Conservation (phyloP, 2,329 filamentous ascomycete genomes). For the Orbilia blumenaviensis region DNA sequence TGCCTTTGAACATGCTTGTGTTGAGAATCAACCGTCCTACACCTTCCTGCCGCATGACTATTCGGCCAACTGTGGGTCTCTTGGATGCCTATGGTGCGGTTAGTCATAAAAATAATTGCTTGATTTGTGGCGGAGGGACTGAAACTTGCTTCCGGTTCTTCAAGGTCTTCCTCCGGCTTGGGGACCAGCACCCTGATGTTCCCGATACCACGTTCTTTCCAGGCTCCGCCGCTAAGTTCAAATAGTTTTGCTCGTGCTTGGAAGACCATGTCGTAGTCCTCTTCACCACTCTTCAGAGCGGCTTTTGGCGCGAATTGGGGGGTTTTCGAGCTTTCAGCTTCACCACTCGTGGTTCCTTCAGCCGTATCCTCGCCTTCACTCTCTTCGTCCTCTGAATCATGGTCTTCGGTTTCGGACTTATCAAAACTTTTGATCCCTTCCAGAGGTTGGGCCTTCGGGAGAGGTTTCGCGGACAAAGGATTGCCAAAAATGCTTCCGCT, state of each 20-base stretch:
- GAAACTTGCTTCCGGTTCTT: constrained; percentile 13
- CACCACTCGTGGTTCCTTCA: background rate
- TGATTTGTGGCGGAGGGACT: background rate
- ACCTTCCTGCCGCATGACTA: constrained; percentile 53
- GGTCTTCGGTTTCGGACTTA: constrained; percentile 15
- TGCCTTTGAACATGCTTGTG: constrained; percentile 34
- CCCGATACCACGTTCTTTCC: constrained; percentile 49
- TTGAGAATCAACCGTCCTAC: constrained; percentile 46
- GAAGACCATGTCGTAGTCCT: constrained; percentile 40
- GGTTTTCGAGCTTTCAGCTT: constrained; percentile 9
- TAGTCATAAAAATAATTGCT: background rate
- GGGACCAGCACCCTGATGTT: constrained; percentile 37
- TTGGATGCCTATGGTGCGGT: constrained; percentile 7
- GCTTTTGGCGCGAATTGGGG: background rate
- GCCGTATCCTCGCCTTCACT: constrained; percentile 9
- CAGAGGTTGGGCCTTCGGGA: constrained; percentile 43
- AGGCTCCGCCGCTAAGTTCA: constrained; percentile 29
- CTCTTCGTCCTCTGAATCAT: constrained; percentile 26
- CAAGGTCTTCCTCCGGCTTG: constrained; percentile 10
- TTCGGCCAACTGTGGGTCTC: constrained; percentile 19
- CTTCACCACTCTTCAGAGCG: constrained; percentile 47
- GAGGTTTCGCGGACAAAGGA: constrained; percentile 6
- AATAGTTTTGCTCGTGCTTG: constrained; percentile 46
- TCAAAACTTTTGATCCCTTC: constrained; percentile 24
- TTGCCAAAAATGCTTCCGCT: constrained; percentile 41